These are phyloP conservation scores for Helicocarpus griseus DNA, from an alignment of 2,329 filamentous ascomycete species.

Conservation along the genomic window DNA sequence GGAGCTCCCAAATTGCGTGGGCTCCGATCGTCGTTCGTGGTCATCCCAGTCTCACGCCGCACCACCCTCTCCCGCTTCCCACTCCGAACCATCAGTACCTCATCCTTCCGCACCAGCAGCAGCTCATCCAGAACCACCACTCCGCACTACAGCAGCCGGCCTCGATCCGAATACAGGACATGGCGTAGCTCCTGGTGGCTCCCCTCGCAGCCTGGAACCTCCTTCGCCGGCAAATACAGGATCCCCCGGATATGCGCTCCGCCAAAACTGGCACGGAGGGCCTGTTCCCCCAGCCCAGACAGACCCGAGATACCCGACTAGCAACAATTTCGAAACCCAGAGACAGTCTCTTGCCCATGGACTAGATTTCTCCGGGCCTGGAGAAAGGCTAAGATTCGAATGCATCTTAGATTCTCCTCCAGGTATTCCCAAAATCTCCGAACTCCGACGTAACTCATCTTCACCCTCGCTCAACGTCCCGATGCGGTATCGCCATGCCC, in stretches of 20 bases:
- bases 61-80: constrained; percentile 8
- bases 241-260: constrained; percentile 1
- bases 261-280: constrained; percentile 4
- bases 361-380: constrained; percentile 47
- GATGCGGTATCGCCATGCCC: constrained; percentile 17
- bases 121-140: constrained; percentile 1
- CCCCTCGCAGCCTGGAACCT: constrained; percentile 33
- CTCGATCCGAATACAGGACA: constrained; percentile 5
- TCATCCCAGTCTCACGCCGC: not conserved
- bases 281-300: constrained; percentile 5
- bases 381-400: constrained; percentile 60
- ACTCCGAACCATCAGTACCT: constrained; percentile 8
- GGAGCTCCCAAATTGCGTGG: not conserved
- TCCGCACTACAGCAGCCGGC: constrained; percentile 8
- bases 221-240: constrained; percentile 25
- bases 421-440: constrained; percentile 44
- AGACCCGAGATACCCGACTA: constrained; percentile 22
- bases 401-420: constrained; percentile 57
- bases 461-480: constrained; percentile 16
- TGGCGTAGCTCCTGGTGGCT: constrained; percentile 10
- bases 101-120: not conserved
- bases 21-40: not conserved
- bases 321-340: constrained; percentile 34
- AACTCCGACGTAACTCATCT: constrained; percentile 24
- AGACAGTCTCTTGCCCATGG: constrained; percentile 40